Base-by-base conservation (phyloP, 352 stramenopile species). In the Globisporangium radiosum region DNA sequence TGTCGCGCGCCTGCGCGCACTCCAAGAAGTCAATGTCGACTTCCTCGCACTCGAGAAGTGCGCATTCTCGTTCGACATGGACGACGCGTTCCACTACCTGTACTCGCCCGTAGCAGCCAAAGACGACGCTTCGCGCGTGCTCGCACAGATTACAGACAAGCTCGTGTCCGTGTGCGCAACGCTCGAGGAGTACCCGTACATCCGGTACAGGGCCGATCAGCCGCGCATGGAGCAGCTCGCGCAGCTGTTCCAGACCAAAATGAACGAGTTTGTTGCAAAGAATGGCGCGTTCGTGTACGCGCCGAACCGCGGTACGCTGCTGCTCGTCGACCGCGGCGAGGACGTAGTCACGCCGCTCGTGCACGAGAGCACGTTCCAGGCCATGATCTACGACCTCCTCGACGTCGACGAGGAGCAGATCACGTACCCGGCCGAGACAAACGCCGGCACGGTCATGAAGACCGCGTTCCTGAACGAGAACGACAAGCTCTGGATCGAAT, bases 321-420 rank as follows among this genome's bases (percentile, higher is more conserved):
- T 99, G 1, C 82, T 99, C 37, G 73, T 99, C 50, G 96, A 99
- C 73, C 80, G 97, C 52, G 82, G 86, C 4, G 86, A 97, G 62
- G 96, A 99, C 72, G 84, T 89, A 47, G 73, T 99, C 19, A 90
- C 95, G 13, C 97, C 96, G 0, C 73, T 99, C 42, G 96, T 99
- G 70, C 97, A 99, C 70, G 95, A 99, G 66, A 98, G 97, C 72
- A 98, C 88, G 3, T 99, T 99, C 70, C 95, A 99, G 71, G 89
- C 95, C 1, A 94, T 99, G 82, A 90, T 98, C 14, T 95, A 99
- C 66, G 96, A 99, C 62, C 69, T 99, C 33, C 76, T 99, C 6
- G 70, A 85, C 4, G 72, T 99, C n/a, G 73, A 98, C 37, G 95
- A 97, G 64, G 95, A 98, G 59, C 80, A 92, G 58, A 96, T 98